Percentiles rank a stretch among this genome's conserved stretches.
Conservation (phyloP, 1,139 yeast genomes). For the Suhomyces choctaworum region DNA sequence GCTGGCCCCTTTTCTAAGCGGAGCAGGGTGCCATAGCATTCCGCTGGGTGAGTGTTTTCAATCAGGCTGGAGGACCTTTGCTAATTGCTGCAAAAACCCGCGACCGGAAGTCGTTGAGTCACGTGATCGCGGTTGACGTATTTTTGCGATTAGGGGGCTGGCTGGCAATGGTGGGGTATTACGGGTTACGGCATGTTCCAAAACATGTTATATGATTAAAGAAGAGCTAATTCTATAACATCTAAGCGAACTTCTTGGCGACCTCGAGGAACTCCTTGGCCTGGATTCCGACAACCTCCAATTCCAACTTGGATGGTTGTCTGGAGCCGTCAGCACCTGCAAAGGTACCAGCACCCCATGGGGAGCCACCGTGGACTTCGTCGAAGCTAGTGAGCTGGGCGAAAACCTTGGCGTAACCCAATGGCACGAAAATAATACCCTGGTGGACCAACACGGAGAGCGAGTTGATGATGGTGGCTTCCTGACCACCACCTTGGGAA, state of each 20-base stretch:
- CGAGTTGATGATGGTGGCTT: conserved; percentile 35
- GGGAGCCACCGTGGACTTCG: conserved; percentile 42
- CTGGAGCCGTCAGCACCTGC: conserved; percentile 43
- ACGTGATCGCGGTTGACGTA: no score
- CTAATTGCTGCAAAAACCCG: no score
- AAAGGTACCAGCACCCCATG: conserved; percentile 45
- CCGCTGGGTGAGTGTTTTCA: no score
- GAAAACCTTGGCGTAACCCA: conserved; percentile 35
- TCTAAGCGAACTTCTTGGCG: conserved; percentile 14
- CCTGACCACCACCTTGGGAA: conserved; percentile 44
- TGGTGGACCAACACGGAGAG: conserved; percentile 38
- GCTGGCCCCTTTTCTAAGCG: no score
- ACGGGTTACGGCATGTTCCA: not conserved
- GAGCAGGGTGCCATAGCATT: no score
- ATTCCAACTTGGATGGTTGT: conserved; percentile 34
- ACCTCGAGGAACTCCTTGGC: conserved; percentile 34
- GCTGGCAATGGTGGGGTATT: not conserved
- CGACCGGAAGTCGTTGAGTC: no score
- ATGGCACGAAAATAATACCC: conserved; percentile 40
- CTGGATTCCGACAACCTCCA: conserved; percentile 35
- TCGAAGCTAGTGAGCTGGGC: conserved; percentile 29
- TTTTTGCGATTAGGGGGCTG: not conserved
- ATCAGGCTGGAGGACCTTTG: no score
- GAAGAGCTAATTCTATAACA: no score
- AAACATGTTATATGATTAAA: no score